Percentiles rank a stretch among this genome's conserved stretches.
phyloP scores from a whole-genome alignment of 139 green algal genomes.

The Zygnema circumcarinatum region DNA sequence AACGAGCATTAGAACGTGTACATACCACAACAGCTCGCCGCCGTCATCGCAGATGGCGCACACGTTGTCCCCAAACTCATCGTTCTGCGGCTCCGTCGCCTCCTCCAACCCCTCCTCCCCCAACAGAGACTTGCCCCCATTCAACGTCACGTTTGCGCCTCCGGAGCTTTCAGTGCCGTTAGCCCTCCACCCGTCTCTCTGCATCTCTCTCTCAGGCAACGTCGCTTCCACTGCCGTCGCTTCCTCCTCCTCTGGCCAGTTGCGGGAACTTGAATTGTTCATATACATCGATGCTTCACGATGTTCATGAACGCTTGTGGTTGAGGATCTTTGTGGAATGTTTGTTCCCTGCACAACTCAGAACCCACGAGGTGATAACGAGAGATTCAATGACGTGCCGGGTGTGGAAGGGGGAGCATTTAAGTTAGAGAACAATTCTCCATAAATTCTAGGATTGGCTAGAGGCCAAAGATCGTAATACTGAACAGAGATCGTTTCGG shows the following conservation, averaged over 20 bases:
- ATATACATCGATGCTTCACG: not conserved
- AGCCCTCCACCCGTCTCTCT: not conserved
- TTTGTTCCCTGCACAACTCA: not conserved
- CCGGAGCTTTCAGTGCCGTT: not conserved
- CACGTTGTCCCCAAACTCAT: conserved; percentile 6
- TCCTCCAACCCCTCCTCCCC: conserved; percentile 1
- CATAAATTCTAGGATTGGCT: too few relatives aligned
- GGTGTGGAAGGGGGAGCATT: not conserved
- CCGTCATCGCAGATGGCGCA: conserved; percentile 54
- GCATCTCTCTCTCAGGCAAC: not conserved
- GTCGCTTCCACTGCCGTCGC: not conserved
- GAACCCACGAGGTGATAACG: not conserved
- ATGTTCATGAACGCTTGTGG: not conserved
- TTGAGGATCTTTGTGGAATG: not conserved
- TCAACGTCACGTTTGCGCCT: not conserved
- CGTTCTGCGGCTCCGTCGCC: conserved; percentile 33
- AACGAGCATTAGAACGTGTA: too few relatives aligned
- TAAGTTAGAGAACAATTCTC: not conserved
- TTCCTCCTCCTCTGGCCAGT: not conserved
- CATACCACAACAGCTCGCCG: conserved; percentile 53
- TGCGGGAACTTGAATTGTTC: too few relatives aligned
- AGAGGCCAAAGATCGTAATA: too few relatives aligned
- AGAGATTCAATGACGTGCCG: not conserved
- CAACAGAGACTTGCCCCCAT: not conserved
- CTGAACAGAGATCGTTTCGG: too few relatives aligned